A percentile compares a stretch with the other conserved stretches of the same genome.
These are phyloP conservation scores for Xanthoconium separans DNA, from an alignment of 1,284 basidiomycete species.

Conservation along the genomic window DNA sequence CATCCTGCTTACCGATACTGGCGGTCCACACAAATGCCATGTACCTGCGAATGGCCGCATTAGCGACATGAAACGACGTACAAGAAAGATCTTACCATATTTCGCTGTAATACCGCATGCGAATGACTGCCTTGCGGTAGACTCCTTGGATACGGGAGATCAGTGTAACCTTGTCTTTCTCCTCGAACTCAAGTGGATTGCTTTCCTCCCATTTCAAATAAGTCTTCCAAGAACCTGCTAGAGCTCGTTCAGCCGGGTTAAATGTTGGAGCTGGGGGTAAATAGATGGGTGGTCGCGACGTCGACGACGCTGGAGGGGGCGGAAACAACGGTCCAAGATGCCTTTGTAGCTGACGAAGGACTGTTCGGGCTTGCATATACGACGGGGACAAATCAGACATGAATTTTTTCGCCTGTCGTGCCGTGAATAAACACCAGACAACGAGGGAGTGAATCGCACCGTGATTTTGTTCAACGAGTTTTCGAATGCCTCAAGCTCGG, in stretches of 20 bases:
- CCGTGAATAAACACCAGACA: slow-evolving; percentile 9
- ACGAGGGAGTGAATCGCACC: slow-evolving; percentile 36
- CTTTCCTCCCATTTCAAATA: slow-evolving; percentile 96
- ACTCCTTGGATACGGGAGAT: slow-evolving; percentile 77
- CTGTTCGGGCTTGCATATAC: slow-evolving; percentile 93
- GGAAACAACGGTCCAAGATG: slow-evolving; percentile 67
- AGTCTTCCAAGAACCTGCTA: slow-evolving; percentile 84
- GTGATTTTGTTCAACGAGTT: slow-evolving; percentile 89
- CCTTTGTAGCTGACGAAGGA: slow-evolving; percentile 80
- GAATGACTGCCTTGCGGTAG: slow-evolving; percentile 84
- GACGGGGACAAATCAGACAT: slow-evolving; percentile 80
- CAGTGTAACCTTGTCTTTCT: slow-evolving; percentile 70
- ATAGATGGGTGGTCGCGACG: slow-evolving; percentile 47
- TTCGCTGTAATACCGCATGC: slow-evolving; percentile 94
- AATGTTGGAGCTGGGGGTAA: slow-evolving; percentile 78
- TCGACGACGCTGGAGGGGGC: slow-evolving; percentile 42
- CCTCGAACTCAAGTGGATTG: slow-evolving; percentile 92
- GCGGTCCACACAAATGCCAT: slow-evolving; percentile 85
- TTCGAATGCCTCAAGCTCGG: slow-evolving; percentile 94
- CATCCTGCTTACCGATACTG: slow-evolving; percentile 75
- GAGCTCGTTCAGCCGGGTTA: slow-evolving; percentile 67
- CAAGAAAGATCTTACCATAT: slow-evolving; percentile 65
- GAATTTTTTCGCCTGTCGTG: slow-evolving; percentile 86
- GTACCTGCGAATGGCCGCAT: slow-evolving; percentile 57
- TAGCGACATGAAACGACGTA: slow-evolving; percentile 6